These are phyloP conservation scores for Calamus simplicifolius DNA, from an alignment of 176 grass and related monocot species.

Conservation along the genomic window DNA sequence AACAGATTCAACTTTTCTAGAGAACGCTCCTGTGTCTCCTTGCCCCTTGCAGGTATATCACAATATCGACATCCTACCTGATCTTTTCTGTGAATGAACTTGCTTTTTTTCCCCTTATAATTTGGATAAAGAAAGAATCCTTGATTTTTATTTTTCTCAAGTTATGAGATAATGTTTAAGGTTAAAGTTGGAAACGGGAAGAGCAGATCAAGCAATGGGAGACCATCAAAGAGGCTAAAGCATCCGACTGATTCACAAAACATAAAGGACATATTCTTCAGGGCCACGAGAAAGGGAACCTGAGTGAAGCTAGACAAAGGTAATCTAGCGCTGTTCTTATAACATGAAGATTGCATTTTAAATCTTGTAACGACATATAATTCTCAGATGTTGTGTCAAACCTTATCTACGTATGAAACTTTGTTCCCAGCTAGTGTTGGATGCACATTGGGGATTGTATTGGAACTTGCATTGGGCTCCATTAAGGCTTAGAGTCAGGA, in stretches of 20 bases:
- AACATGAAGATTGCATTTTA: neutral
- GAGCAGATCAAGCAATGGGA: conserved; percentile 44
- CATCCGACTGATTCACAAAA: conserved; percentile 59
- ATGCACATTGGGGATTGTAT: too few relatives aligned
- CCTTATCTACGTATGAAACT: too few relatives aligned
- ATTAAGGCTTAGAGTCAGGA: too few relatives aligned
- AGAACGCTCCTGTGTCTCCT: conserved; percentile 27
- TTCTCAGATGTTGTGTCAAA: too few relatives aligned
- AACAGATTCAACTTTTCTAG: conserved; percentile 24
- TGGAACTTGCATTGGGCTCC: too few relatives aligned
- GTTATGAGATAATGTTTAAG: conserved; percentile 7
- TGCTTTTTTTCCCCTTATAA: neutral
- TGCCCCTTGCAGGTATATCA: conserved; percentile 36
- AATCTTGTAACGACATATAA: too few relatives aligned
- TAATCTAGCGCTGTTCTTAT: neutral
- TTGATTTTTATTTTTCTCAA: neutral
- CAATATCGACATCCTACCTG: neutral
- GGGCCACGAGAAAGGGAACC: conserved; percentile 46
- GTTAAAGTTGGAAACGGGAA: conserved; percentile 24
- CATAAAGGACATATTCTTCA: conserved; percentile 91
- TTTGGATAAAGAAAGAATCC: too few relatives aligned
- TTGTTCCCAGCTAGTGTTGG: too few relatives aligned
- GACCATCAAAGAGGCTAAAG: conserved; percentile 62
- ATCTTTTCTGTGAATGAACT: conserved; percentile 1
- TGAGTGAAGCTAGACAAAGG: conserved; percentile 1